Base-by-base conservation (phyloP, 1,284 basidiomycete genomes). In the Wolfiporia cocos region DNA sequence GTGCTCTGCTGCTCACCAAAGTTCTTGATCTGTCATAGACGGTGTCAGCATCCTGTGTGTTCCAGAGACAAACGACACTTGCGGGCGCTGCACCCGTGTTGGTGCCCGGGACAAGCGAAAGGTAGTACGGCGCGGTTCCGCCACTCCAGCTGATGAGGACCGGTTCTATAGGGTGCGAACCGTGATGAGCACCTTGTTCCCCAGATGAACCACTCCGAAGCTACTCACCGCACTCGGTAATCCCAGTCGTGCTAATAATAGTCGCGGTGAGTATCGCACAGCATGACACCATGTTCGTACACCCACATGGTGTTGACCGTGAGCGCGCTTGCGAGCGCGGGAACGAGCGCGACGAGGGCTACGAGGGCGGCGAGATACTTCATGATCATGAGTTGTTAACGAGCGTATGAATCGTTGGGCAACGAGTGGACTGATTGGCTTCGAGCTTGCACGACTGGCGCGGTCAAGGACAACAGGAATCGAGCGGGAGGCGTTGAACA, bases 221-320 rank as follows among this genome's bases (percentile, higher is more conserved):
- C 5, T 10, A 67, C 78, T 44, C 50, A 84, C 83, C 61, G 50
- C 82, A 86, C 44, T 65, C 54, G 7, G 72, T 69, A 12, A 77
- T 65, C 44, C 55, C 75, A 69, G 17, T 24, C 36, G 35, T 42
- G 19, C 28, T 34, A 20, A 14, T 12, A 14, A 38, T 14, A 10
- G 29, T 34, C 11, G 40, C 32, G 24, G 24, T 21, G 14, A 26
- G 43, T 39, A 48, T 12, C 9, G 19, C 15, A 30, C 0, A 18
- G 19, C n/a, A n/a, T n/a, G n/a, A n/a, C n/a, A n/a, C n/a, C n/a
- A n/a, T n/a, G n/a, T 23, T 30, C 20, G 19, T 14, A 30, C 26
- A 69, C 80, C 49, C 51, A 86, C 83, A 86, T 81, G 6, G 86
- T 85, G 60, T 85, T 77, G 59, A 89, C 67, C 22, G 68, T 77